phyloP scores from a whole-genome alignment of 257 asterid genomes.

The Solanum lignicaule region DNA sequence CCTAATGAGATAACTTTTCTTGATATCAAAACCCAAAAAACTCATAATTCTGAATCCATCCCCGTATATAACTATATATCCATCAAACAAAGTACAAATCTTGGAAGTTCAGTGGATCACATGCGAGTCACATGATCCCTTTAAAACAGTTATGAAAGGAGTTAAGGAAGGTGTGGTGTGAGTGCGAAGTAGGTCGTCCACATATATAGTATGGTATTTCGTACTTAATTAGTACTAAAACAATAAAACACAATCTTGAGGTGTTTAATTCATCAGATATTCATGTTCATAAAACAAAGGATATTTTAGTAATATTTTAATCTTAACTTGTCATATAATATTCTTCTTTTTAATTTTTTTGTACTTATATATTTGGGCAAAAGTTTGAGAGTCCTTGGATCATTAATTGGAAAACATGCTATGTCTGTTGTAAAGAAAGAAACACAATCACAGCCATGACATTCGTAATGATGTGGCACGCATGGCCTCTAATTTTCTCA shows the following conservation, averaged over 20 bases:
- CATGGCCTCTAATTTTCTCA: not conserved
- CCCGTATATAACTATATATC: not conserved
- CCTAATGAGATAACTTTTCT: not conserved
- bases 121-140: not conserved
- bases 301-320: not conserved
- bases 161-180: not conserved
- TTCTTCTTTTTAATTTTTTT: not conserved
- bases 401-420: not conserved
- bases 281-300: not conserved
- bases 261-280: not conserved
- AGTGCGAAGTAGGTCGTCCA: not conserved
- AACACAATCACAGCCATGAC: conserved; percentile 6
- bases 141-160: not conserved
- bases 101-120: not conserved
- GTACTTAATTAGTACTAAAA: not conserved
- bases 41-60: not conserved
- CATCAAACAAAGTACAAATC: not conserved
- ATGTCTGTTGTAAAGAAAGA: not conserved
- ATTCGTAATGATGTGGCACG: conserved; percentile 1
- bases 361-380: not conserved
- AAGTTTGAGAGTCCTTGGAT: not conserved
- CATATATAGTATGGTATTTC: not conserved
- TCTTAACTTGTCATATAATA: not conserved
- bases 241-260: conserved; percentile 11
- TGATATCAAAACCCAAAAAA: not conserved